Conservation (phyloP, 306 rosid genomes). For the Prinsepia uniflora region DNA sequence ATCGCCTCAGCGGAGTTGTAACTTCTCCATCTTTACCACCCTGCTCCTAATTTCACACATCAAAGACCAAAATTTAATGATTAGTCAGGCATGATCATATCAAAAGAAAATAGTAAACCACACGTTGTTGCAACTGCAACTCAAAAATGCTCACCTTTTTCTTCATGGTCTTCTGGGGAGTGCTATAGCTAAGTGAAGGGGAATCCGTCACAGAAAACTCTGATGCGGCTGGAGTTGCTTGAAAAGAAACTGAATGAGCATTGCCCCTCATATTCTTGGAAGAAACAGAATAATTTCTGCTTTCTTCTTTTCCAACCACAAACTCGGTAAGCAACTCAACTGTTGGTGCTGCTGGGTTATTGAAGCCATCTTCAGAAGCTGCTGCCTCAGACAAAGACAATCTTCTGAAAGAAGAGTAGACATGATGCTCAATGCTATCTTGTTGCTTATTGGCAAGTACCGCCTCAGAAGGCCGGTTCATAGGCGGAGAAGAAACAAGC, state of each 20-base stretch:
- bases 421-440: background rate
- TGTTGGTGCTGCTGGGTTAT: conserved; percentile 30
- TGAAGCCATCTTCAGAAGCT: conserved; percentile 11
- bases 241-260: conserved; percentile 23
- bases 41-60: conserved; percentile 20
- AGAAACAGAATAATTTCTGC: conserved; percentile 30
- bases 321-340: conserved; percentile 44
- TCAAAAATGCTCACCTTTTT: conserved; percentile 24
- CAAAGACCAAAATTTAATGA: background rate
- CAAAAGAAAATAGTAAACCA: no score
- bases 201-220: conserved; percentile 25
- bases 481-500: background rate
- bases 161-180: conserved; percentile 25
- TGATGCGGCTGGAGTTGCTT: conserved; percentile 16
- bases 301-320: conserved; percentile 30
- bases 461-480: conserved; percentile 11
- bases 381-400: conserved; percentile 11
- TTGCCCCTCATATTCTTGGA: conserved; percentile 16
- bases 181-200: conserved; percentile 24
- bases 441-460: background rate
- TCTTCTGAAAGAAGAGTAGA: conserved; percentile 16
- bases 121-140: background rate
- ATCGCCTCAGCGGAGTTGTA: conserved; percentile 48
- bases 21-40: conserved; percentile 27
- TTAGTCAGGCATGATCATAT: background rate